Base-by-base conservation (phyloP, 345 rosid genomes). In the Cardamine occulta region DNA sequence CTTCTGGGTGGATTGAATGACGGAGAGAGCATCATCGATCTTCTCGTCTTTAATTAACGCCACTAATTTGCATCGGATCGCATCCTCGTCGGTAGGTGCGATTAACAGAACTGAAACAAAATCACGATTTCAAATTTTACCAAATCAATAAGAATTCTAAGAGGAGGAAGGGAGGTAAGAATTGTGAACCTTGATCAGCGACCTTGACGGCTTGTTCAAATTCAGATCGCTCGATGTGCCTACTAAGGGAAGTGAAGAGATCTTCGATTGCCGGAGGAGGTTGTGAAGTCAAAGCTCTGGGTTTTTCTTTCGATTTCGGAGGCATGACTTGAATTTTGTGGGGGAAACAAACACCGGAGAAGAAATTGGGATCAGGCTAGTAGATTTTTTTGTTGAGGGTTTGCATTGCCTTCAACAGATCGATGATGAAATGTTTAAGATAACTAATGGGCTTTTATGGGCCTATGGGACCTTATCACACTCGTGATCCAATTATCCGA, bases 31-130 rank as follows among this genome's bases (percentile, higher is more conserved):
- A 47, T 71, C 86, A 35, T 88, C 97, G 63, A 89, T 73, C 26
- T 81, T 80, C 44, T 95, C 99, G 39, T 61, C 81, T 86, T 82
- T 89, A 2, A 95, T 82, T 74, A 95, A 60, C 28, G 97, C 91
- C 76, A 88, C 96, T 19, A 90, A 86, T 77, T 95, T 90, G 82
- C 99, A 92, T 73, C 87, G 84, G 79, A 89, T 76, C 55, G 97
- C 96, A 65, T 95, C 99, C 80, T 87, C 97, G 44, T 95, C 97
- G 67, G 80, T 81, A 19, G 97, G 93, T 56, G 82, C 82, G 56
- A 85, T 71, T 8, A 89, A 74, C 35, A 95, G 82, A 53, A 95
- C 99, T 95, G 85, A n/a, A 65, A 18, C 37, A 6, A 19, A 59
- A 23, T 13, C n/a, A 17, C 7, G 45, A n/a, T 58, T 5, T 26